Evolutionary conservation across 2,329 filamentous ascomycete species (phyloP), one percentile per base, ranked within the genome.

Genomic region (Emericellopsis cladophorae): DNA sequence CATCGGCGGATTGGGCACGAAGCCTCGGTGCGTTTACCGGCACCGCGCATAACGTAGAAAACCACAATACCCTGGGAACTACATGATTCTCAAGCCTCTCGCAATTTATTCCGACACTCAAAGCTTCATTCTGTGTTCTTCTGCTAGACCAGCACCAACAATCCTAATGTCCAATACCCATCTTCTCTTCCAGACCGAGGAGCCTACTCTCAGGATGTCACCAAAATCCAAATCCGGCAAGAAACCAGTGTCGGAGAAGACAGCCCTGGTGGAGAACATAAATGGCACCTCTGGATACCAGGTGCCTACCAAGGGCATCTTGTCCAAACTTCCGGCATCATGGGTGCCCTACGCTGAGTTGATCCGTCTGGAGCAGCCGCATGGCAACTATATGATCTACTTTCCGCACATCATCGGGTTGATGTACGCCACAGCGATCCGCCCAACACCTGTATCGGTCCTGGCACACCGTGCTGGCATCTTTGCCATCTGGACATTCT

Each of bases 261-360:
- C 32, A 3, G n/a, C n/a, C 8, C 32, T 35, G 9, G n/a, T 35
- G 5, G n/a, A 35, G 2, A 35, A 15, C n/a, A 21, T 4, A 8
- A 15, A 15, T 8, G 26, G 7, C 12, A 12, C 26, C 26, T 29
- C 26, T 29, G 26, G 26, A 12, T 35, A 35, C 8, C 32, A 35
- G 18, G n/a, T 21, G 18, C 67, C 67, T 2, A 61, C 55, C 15
- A 65, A 53, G 3, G 68, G 67, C 6, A 39, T 72, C 15, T 48
- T 71, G 38, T 63, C 66, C 49, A 39, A 44, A 21, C 38, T 74
- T 9, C 70, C 70, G 2, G 49, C 47, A 7, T 61, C 65, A 48
- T 74, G 69, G 68, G 60, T 74, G 31, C 71, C 72, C 4, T 76
- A 74, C 48, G 68, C 63, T 21, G 63, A 76, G 49, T 57, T 75